Evolutionary conservation across 257 asterid genomes (phyloP).

Genomic region (Verbascum thapsus): DNA sequence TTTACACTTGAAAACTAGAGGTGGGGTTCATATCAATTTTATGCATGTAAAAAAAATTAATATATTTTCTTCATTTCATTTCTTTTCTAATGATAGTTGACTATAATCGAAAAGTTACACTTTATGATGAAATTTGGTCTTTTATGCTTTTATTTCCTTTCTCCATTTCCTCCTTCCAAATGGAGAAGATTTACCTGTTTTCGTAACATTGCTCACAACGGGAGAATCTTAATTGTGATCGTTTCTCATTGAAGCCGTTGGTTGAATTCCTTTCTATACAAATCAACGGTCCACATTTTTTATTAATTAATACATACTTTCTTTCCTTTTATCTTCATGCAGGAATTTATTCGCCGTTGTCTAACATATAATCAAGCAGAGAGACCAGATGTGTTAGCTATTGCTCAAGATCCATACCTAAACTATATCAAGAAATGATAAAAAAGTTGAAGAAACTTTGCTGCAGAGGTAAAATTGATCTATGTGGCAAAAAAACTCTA

Average conservation of each 20-base stretch:
- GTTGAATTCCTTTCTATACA: background rate
- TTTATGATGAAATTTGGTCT: too few species aligned
- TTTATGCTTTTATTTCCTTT: too few species aligned
- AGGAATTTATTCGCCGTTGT: conserved; percentile 96
- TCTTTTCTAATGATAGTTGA: background rate
- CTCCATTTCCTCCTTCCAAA: too few species aligned
- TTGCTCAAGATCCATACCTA: conserved; percentile 91
- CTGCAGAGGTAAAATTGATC: conserved; percentile 12
- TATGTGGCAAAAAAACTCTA: conserved; percentile 11
- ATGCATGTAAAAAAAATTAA: too few species aligned
- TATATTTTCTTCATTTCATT: too few species aligned
- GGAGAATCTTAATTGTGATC: too few species aligned
- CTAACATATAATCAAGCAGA: conserved; percentile 85
- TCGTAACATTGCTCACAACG: too few species aligned
- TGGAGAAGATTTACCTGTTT: too few species aligned
- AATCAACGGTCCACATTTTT: background rate
- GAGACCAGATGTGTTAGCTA: conserved; percentile 82
- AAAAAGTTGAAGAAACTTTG: background rate
- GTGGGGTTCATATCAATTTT: too few species aligned
- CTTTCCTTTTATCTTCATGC: conserved; percentile 25
- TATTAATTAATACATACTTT: background rate
- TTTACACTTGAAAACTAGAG: too few species aligned
- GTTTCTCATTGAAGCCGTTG: background rate
- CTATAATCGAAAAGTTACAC: background rate
- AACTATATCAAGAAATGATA: conserved; percentile 73